These are phyloP conservation scores for Xylaria sp. DNA, from an alignment of 2,329 filamentous ascomycete genomes.

Conservation along the genomic window DNA sequence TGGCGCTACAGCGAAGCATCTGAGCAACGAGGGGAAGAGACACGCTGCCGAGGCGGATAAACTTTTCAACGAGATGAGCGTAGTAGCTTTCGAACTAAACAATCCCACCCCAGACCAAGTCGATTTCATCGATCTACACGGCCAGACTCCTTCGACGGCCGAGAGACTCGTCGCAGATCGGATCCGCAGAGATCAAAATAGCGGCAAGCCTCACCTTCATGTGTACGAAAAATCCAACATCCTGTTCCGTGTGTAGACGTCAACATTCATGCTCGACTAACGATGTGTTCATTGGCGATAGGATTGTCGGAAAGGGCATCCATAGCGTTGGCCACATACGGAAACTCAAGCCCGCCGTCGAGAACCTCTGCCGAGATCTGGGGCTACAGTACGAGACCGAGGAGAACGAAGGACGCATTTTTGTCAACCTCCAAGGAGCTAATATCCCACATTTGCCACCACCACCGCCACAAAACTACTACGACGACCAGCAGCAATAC, in stretches of 20 bases:
- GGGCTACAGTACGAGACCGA: constrained; percentile 85
- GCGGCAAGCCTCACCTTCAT: constrained; percentile 82
- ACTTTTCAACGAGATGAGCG: constrained; percentile 89
- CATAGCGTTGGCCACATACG: constrained; percentile 83
- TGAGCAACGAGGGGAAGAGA: constrained; percentile 79
- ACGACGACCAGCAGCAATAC: constrained; percentile 50
- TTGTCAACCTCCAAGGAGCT: constrained; percentile 82
- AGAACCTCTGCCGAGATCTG: constrained; percentile 82
- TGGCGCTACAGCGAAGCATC: constrained; percentile 79
- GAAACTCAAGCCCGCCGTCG: constrained; percentile 94
- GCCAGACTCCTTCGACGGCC: constrained; percentile 92
- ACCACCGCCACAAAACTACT: constrained; percentile 45
- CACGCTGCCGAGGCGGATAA: constrained; percentile 85
- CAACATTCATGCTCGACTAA: constrained; percentile 29
- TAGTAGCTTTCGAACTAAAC: constrained; percentile 98
- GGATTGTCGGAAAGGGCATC: constrained; percentile 93
- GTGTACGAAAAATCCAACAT: constrained; percentile 55
- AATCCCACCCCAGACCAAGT: constrained; percentile 49
- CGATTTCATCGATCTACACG: constrained; percentile 93
- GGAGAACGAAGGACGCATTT: constrained; percentile 85
- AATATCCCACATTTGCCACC: constrained; percentile 58
- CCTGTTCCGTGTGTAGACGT: too few relatives aligned
- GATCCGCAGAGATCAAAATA: constrained; percentile 76
- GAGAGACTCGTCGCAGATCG: constrained; percentile 87
- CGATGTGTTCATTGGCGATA: too few relatives aligned